phyloP scores from a whole-genome alignment of 768 basidiomycete species.

The Tricholomella constricta region DNA sequence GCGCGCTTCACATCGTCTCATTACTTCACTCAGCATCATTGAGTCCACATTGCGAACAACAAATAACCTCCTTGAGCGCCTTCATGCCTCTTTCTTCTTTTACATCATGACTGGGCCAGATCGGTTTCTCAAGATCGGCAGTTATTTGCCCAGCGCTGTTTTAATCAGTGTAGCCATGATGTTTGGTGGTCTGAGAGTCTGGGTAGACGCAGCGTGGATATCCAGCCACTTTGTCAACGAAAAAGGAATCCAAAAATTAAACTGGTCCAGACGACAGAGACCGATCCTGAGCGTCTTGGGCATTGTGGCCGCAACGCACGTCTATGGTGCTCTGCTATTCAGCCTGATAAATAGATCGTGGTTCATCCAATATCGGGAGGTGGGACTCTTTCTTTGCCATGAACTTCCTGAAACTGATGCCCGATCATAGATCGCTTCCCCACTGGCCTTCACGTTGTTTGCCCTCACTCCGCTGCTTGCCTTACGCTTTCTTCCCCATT shows the following conservation, averaged over 20 bases:
- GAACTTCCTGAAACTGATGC: conserved; percentile 1
- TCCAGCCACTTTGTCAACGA: conserved; percentile 16
- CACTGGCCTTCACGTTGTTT: conserved; percentile 30
- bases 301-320: conserved; percentile 60
- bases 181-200: conserved; percentile 74
- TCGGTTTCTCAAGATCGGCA: conserved; percentile 86
- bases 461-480: conserved; percentile 33
- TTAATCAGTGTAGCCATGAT: conserved; percentile 85
- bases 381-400: conserved; percentile 26
- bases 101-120: conserved; percentile 70
- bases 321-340: conserved; percentile 55
- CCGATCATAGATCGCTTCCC: conserved; percentile 21
- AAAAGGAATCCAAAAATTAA: conserved; percentile 17
- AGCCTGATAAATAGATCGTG: conserved; percentile 42
- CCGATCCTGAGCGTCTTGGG: conserved; percentile 55
- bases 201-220: conserved; percentile 69
- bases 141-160: conserved; percentile 86
- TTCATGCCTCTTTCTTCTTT: conserved; percentile 98
- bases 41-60: conserved; percentile 89
- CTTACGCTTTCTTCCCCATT: conserved; percentile 26
- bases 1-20: conserved; percentile 8
- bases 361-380: conserved; percentile 44
- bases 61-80: conserved; percentile 93
- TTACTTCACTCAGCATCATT: conserved; percentile 51
- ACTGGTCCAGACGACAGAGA: conserved; percentile 51